Evolutionary conservation across 2,329 filamentous ascomycete species (phyloP).

Genomic region (Microdochium nivale): DNA sequence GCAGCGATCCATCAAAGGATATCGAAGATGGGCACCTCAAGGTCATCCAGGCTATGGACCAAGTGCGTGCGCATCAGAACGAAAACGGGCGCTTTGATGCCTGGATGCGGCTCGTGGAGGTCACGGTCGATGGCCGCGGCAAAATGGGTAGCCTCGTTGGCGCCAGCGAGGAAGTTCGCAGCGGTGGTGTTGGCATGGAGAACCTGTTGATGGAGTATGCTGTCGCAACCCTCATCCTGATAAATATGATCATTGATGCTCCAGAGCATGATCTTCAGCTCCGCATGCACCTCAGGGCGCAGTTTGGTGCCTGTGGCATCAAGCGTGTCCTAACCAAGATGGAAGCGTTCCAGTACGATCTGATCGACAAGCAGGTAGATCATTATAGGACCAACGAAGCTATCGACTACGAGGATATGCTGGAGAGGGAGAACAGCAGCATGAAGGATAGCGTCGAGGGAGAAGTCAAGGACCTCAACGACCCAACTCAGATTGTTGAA

Average conservation of each 20-base stretch:
- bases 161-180: constrained; percentile 91
- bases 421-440: constrained; percentile 84
- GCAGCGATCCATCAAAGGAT: background rate
- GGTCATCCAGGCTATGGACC: constrained; percentile 87
- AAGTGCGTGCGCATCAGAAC: constrained; percentile 76
- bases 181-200: constrained; percentile 96
- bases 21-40: constrained; percentile 76
- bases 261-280: constrained; percentile 83
- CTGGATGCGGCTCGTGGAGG: constrained; percentile 98
- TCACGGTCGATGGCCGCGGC: constrained; percentile 90
- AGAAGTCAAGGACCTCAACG: constrained; percentile 84
- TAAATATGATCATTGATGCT: constrained; percentile 95
- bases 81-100: constrained; percentile 95
- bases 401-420: constrained; percentile 95
- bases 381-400: constrained; percentile 88
- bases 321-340: constrained; percentile 92
- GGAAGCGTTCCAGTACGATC: constrained; percentile 96
- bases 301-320: constrained; percentile 93
- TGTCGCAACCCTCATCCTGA: constrained; percentile 83
- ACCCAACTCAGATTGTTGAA: constrained; percentile 88
- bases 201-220: constrained; percentile 99
- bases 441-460: constrained; percentile 81
- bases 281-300: constrained; percentile 86
- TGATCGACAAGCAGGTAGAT: constrained; percentile 97
- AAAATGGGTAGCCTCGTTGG: constrained; percentile 99